Base-by-base conservation (phyloP, 495 filamentous ascomycete species). In the Rhypophila decipiens region DNA sequence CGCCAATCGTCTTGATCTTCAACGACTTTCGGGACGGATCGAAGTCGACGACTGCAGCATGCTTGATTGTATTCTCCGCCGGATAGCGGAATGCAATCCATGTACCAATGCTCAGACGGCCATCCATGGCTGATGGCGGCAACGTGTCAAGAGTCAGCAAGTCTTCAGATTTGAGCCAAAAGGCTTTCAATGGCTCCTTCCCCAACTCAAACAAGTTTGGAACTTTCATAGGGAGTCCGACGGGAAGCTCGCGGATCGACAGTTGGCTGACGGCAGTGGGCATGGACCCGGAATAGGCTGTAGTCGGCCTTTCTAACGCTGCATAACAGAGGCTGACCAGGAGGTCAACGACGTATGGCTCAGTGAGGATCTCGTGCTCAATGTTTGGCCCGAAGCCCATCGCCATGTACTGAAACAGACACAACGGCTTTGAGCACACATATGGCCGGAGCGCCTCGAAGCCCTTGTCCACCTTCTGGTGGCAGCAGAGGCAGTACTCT, bases 401-500 rank as follows among this genome's bases (percentile, higher is more conserved):
- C n/a, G 76, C 75, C 79, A 96, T 86, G 68, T 94, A 96, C 57
- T 97, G 91, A 53, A 88, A 93, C 2, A 95, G 68, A 58, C 91
- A 97, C 7, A 97, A 72, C 3, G 75, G 77, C 17, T 80, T 78
- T 22, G 78, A 81, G 71, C 91, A 97, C 17, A 96, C 88, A 55
- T 93, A 96, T 0, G 91, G 91, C 49, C 89, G 91, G 36, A 97
- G 69, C n/a, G 90, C 85, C 53, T 90, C 87, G 39, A 95, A 85
- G 5, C 79, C 76, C 5, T 74, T 75, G n/a, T 78, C 60, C 24
- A 87, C 73, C 56, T 77, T 85, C 55, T 77, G 77, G 61, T 95
- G 87, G 55, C 91, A 97, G 12, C 90, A 80, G 33, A 94, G 74
- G 60, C 91, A 97, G 60, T 90, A 95, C 33, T 93, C 83, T 4